Conservation (phyloP, 768 basidiomycete genomes). For the Trichaptum fuscoviolaceum region DNA sequence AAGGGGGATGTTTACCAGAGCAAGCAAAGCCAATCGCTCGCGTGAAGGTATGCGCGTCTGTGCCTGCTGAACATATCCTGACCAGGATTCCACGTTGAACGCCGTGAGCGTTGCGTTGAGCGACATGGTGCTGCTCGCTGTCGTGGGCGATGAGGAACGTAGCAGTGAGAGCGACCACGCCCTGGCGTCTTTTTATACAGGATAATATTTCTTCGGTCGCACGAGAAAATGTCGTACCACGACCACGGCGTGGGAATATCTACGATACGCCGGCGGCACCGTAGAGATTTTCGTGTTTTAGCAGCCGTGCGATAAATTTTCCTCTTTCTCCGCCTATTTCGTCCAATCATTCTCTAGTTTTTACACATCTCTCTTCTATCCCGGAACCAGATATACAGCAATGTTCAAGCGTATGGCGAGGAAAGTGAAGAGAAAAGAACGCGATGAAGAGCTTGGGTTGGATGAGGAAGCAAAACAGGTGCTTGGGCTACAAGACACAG, state of each 20-base stretch:
- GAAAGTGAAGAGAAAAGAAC: conserved; percentile 50
- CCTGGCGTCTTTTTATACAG: not conserved
- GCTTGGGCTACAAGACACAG: conserved; percentile 66
- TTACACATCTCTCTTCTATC: not conserved
- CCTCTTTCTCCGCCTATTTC: not conserved
- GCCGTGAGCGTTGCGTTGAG: conserved; percentile 18
- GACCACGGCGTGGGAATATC: not conserved
- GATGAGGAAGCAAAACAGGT: conserved; percentile 60
- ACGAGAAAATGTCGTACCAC: not conserved
- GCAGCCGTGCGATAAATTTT: not conserved
- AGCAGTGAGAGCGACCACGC: not conserved
- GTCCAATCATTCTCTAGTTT: not conserved
- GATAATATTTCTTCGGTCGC: not conserved
- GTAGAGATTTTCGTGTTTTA: not conserved
- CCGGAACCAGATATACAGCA: not conserved
- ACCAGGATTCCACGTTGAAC: conserved; percentile 20
- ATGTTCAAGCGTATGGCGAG: conserved; percentile 84
- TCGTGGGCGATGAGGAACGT: not conserved
- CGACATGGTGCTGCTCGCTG: conserved; percentile 16
- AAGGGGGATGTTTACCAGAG: conserved; percentile 61
- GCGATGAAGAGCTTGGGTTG: conserved; percentile 60
- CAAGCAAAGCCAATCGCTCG: conserved; percentile 29
- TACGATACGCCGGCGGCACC: not conserved
- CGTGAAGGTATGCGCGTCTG: conserved; percentile 18
- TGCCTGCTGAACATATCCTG: conserved; percentile 23